Base-by-base conservation (phyloP, 2,329 filamentous ascomycete species). In the Tolypocladium ophioglossoides region DNA sequence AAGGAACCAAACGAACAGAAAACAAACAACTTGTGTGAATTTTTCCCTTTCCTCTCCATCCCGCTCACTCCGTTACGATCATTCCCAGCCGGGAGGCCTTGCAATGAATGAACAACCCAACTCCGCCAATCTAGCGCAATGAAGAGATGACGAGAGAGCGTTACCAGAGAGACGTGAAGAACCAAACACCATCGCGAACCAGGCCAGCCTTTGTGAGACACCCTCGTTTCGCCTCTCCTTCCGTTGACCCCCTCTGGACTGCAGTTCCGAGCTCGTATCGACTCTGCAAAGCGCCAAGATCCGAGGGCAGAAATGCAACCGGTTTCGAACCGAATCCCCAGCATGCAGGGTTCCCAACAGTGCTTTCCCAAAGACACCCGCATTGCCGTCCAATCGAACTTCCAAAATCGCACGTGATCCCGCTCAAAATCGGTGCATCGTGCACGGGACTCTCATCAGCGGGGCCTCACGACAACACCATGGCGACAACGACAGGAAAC, bases 401-500 rank as follows among this genome's bases (percentile, higher is more conserved):
- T 20, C 9, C 30, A 32, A 35, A 14, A 14, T 30, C 37, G 53
- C 53, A 51, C 49, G 39, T 47, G 40, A 54, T 27, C 9, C 32
- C 41, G 52, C 41, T n/a, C 48, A 41, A 30, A 22, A 30, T 24
- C 35, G 34, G 44, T 35, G 44, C 18, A 22, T 48, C 49, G 41
- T 38, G 41, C 32, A n/a, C 35, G 52, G 32, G 22, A 54, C 27
- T 38, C 30, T 55, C 50, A 55, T 20, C 41, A 55, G 50, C 56
- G 38, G 51, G 51, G 50, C 51, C 62, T 68, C 66, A 68, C 66
- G 61, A 62, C 61, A 63, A 55, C 54, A 62, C 50, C 56, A 57
- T 52, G 56, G 49, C 54, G 55, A 56, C 49, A 60, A 38, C 50
- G 47, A 52, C 47, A 54, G 39, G 30, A 46, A 57, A 51, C 52